phyloP scores from a whole-genome alignment of 768 basidiomycete species.

The Clitopilus passeckerianus region DNA sequence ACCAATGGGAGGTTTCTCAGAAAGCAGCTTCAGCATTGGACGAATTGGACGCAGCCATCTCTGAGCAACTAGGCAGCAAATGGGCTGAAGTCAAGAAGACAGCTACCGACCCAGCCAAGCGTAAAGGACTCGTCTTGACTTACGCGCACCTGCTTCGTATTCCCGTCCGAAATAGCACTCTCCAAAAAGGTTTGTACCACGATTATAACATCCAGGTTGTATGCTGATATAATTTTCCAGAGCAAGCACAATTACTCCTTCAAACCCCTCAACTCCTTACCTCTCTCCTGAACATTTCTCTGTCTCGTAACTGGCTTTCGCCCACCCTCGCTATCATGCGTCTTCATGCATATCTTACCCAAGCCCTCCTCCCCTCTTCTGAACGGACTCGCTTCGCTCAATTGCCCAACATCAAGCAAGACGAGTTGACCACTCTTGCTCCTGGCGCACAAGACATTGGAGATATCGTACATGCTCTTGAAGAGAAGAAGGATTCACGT shows the following conservation, averaged over 20 bases:
- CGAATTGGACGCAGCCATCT: conserved; percentile 47
- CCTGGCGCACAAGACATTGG: conserved; percentile 34
- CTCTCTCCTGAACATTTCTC: conserved; percentile 76
- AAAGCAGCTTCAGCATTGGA: conserved; percentile 33
- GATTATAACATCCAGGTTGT: neutral
- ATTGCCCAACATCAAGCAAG: conserved; percentile 64
- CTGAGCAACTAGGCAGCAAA: conserved; percentile 40
- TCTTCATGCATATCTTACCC: conserved; percentile 76
- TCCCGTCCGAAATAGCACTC: conserved; percentile 40
- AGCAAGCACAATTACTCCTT: conserved; percentile 66
- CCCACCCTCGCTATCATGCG: conserved; percentile 78
- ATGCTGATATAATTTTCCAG: conserved; percentile 29
- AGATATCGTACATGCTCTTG: conserved; percentile 43
- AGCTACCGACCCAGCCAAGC: conserved; percentile 29
- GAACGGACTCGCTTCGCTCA: conserved; percentile 56
- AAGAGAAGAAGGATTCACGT: conserved; percentile 45
- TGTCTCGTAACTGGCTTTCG: conserved; percentile 85
- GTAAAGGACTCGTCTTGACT: conserved; percentile 65
- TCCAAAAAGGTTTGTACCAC: conserved; percentile 60
- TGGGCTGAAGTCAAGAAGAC: conserved; percentile 49
- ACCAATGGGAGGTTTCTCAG: conserved; percentile 48
- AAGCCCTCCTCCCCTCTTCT: conserved; percentile 69
- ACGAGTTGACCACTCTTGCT: conserved; percentile 37
- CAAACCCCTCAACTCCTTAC: conserved; percentile 70
- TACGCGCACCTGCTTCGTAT: conserved; percentile 83